These are phyloP conservation scores for Erythrophleum fordii DNA, from an alignment of 306 rosid species.

Conservation along the genomic window DNA sequence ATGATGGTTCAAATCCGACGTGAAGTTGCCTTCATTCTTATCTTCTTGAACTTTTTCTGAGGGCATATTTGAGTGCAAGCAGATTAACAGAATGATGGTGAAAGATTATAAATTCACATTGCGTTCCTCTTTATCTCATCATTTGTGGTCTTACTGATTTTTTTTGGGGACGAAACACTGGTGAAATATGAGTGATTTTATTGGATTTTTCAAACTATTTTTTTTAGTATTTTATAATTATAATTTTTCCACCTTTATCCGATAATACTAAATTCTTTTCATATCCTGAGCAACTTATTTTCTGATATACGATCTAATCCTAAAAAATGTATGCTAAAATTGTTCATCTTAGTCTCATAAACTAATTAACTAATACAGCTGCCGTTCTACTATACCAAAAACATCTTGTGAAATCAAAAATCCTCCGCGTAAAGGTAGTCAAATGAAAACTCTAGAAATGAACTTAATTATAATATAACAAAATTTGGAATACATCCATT, in stretches of 20 bases:
- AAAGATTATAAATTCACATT: neutral
- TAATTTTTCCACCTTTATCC: neutral
- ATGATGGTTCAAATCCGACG: slow-evolving; percentile 18
- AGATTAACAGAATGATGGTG: neutral
- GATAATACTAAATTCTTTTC: too few relatives aligned
- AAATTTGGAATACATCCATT: neutral
- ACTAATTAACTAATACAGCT: neutral
- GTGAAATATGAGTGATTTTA: neutral
- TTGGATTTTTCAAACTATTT: neutral
- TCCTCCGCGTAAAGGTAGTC: slow-evolving; percentile 13
- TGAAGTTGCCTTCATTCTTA: slow-evolving; percentile 18
- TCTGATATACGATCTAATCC: neutral
- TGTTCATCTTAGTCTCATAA: neutral
- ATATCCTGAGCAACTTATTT: neutral
- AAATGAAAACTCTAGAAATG: neutral
- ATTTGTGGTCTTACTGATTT: neutral
- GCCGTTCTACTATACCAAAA: neutral
- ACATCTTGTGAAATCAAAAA: neutral
- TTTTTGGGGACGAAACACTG: neutral
- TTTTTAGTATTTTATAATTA: too few relatives aligned
- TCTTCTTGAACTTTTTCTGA: slow-evolving; percentile 8
- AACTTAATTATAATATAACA: neutral
- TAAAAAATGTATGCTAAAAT: neutral
- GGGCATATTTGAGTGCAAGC: neutral
- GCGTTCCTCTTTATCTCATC: neutral